Base-by-base conservation (phyloP, 2,329 filamentous ascomycete genomes). In the Neophaeococcomyces mojaviensis region DNA sequence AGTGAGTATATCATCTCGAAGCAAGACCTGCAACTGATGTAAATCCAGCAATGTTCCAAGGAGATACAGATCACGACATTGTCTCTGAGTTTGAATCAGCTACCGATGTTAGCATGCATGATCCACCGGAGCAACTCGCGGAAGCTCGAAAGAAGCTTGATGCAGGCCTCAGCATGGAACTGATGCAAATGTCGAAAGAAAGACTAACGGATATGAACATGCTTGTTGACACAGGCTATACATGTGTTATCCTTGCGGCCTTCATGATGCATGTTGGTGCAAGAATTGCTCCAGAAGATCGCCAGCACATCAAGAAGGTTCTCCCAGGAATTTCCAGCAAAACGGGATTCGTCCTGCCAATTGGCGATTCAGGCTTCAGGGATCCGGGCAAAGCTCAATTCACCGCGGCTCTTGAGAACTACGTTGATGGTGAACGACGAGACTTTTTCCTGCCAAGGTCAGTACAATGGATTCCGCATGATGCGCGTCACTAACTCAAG, bases 381-480 rank as follows among this genome's bases (percentile, higher is more conserved):
- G 35, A 45, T 28, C 40, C 41, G 13, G 47, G 47, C 18, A 49
- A 45, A n/a, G 41, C 30, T 28, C 47, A 49, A 19, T 40, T 45
- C 16, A 31, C 33, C 15, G 40, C 47, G 7, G 47, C 47, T n/a
- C 35, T 49, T 16, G 28, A 43, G 19, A 16, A 45, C 19, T 49
- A 49, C 24, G 24, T 24, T 20, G 32, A 49, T 41, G 47, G 47
- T 15, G 24, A 49, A 24, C 35, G 33, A 20, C 34, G 41, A 34
- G 39, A 45, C 36, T 45, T 45, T 13, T 15, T 39, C 38, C 26
- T 15, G 31, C 24, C 47, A n/a, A 49, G 36, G 47, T 36, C 19
- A 26, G 41, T 26, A 20, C 16, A 7, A 22, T 20, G 8, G 15
- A 28, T 13, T 18, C 28, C 12, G 16, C 13, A n/a, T 30, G 16